Evolutionary conservation across 1,139 yeast genomes (phyloP), one percentile per base, ranked within the genome.

Genomic region (Yamadazyma trypodendri): DNA sequence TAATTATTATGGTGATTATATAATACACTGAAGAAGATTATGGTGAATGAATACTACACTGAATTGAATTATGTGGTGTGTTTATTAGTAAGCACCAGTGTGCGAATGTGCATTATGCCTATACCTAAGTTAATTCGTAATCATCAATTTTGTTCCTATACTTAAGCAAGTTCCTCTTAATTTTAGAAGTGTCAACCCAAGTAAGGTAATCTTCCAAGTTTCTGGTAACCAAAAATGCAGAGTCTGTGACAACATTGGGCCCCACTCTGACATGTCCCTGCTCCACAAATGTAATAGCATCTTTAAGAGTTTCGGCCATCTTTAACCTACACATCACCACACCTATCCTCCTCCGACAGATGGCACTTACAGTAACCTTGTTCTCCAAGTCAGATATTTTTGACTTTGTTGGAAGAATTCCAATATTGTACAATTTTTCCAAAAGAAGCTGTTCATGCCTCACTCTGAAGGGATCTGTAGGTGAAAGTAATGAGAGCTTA

Each of bases 191-290:
- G 55, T 94, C 97, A 14, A 87, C 95, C 99, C 99, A 94, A 1
- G 98, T 94, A 52, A 94, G 76, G 61, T 88, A 92, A 63, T 94
- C 99, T 59, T 94, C 98, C 83, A 92, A 75, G 51, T 82, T 88
- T 56, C 94, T 74, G 8, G 97, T 90, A 2, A 94, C 95, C 51
- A 94, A 70, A 59, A 84, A 92, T 0, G 98, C 97, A 3, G 98
- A 95, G 58, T 94, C 98, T 0, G 96, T 89, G 34, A 94, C 81
- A 24, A 92, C 84, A 55, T 89, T 87, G 8, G 97, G 98, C 0
- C 99, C 99, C 9, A 94, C 96, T 50, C 98, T 76, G 3, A 94
- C 96, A 56, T 94, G 97, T 3, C 99, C 99, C 60, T 92, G 97
- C 56, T 92, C 97, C 15, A 94, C 77, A 56, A 87, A 88, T 34